Evolutionary conservation across 768 basidiomycete species (phyloP), one percentile per base, ranked within the genome.

Genomic region (Tremella fuciformis): DNA sequence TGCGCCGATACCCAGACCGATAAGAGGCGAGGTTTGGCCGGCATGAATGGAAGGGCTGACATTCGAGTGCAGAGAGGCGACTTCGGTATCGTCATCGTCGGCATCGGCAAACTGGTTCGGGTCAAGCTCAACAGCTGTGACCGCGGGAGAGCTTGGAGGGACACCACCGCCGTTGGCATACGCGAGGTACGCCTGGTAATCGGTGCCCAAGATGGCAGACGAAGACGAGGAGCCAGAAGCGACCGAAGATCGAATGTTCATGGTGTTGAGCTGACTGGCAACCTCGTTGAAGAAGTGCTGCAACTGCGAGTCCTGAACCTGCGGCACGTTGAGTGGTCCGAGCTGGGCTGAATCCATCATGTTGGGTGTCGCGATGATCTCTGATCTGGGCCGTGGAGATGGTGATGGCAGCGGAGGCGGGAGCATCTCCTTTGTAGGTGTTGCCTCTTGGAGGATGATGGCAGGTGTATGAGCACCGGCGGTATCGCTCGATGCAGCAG

Each of bases 231-330:
- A 73, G 13, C 62, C 64, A 9, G 73, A 71, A 9, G 70, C 73
- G 50, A 74, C 65, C 1, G 78, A 78, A 9, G 83, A 80, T 50
- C 82, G 82, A 39, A 81, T 80, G 68, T 88, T 85, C 79, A 91
- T 84, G 44, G 82, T 82, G 66, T 86, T 85, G 56, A 92, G 82
- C 71, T 89, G 88, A 48, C 87, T 84, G 8, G 85, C 87, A 47
- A 92, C 85, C 74, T 93, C 88, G 55, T 87, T 82, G 77, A 92
- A 89, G 79, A 93, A 93, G 47, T 84, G 78, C 64, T 91, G 88
- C 67, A 94, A 84, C 46, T 83, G 85, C 53, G 84, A 84, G 67
- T 91, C 86, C 65, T 86, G 82, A 25, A 87, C 79, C 56, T 86
- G 83, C 0, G 89, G 88, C n/a, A 85, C 80, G 24, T 83, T 81